Percentiles rank a stretch among this genome's conserved stretches.
These are phyloP conservation scores for Medicago lupulina DNA, from an alignment of 306 rosid genomes.

Conservation along the genomic window DNA sequence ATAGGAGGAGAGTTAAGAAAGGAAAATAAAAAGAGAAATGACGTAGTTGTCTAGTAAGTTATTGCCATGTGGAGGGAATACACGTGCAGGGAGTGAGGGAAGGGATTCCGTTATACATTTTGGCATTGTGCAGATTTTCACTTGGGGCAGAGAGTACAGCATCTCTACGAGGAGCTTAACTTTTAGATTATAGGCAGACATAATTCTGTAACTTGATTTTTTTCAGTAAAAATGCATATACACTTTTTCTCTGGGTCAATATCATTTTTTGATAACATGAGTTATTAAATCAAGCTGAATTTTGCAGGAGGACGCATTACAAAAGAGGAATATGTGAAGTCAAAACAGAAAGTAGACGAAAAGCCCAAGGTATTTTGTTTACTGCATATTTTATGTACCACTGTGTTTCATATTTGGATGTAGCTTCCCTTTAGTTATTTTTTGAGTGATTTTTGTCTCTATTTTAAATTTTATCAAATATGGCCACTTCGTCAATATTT, in stretches of 20 bases:
- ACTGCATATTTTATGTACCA: conserved; percentile 15
- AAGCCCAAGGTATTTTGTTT: conserved; percentile 72
- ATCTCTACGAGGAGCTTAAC: background rate
- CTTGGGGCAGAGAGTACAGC: too few species aligned
- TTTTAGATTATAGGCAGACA: background rate
- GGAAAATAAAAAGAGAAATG: background rate
- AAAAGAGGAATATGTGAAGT: conserved; percentile 73
- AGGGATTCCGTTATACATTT: background rate
- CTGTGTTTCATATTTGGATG: conserved; percentile 17
- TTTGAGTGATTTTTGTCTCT: too few species aligned
- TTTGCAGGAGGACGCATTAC: conserved; percentile 54
- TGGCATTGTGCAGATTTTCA: too few species aligned
- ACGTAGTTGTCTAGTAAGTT: background rate
- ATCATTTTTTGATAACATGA: background rate
- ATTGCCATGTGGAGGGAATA: background rate
- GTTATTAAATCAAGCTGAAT: conserved; percentile 31
- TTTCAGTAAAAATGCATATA: background rate
- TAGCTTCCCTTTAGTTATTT: conserved; percentile 14
- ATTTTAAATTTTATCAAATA: background rate
- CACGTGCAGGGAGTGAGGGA: conserved; percentile 10
- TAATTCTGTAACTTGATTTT: background rate
- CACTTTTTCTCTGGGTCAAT: background rate
- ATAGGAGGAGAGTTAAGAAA: background rate
- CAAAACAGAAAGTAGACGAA: conserved; percentile 70
- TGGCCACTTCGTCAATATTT: background rate